These are phyloP conservation scores for Agapanthus africanus DNA, from an alignment of 106 monocot genomes.

Conservation along the genomic window DNA sequence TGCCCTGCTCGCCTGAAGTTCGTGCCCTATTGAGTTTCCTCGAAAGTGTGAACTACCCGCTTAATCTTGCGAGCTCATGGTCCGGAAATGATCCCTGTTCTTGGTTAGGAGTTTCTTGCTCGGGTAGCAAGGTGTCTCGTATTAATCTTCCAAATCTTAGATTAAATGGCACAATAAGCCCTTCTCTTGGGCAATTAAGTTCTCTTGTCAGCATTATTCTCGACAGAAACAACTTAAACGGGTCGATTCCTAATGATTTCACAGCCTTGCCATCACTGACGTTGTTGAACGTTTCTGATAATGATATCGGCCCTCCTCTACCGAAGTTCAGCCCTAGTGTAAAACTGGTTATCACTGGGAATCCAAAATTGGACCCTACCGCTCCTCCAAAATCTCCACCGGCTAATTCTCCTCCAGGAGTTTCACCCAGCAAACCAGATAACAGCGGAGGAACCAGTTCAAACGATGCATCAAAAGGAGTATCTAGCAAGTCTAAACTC, in stretches of 20 bases:
- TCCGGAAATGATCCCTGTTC: constrained; percentile 50
- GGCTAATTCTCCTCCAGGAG: neutral
- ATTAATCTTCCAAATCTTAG: constrained; percentile 36
- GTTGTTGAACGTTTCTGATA: constrained; percentile 31
- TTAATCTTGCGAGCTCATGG: constrained; percentile 36
- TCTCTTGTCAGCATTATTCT: constrained; percentile 27
- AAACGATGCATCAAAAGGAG: neutral
- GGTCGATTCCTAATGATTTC: constrained; percentile 37
- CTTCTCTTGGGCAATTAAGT: constrained; percentile 38
- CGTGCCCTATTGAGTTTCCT: constrained; percentile 43
- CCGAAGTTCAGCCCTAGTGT: constrained; percentile 39
- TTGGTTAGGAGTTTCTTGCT: constrained; percentile 47
- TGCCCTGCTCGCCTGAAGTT: constrained; percentile 42
- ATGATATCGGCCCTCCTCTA: constrained; percentile 42
- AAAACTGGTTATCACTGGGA: constrained; percentile 21
- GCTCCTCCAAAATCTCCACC: constrained; percentile 16
- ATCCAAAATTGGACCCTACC: constrained; percentile 27
- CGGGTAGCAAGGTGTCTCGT: constrained; percentile 23
- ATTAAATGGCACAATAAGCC: constrained; percentile 52
- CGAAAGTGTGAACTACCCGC: constrained; percentile 30
- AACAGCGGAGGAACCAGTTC: constrained; percentile 6
- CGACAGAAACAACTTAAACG: constrained; percentile 37
- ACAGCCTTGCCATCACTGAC: constrained; percentile 33
- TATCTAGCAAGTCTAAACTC: constrained; percentile 15
- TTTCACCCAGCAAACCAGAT: neutral